Conservation (phyloP, 495 filamentous ascomycete genomes). For the Podospora australis region DNA sequence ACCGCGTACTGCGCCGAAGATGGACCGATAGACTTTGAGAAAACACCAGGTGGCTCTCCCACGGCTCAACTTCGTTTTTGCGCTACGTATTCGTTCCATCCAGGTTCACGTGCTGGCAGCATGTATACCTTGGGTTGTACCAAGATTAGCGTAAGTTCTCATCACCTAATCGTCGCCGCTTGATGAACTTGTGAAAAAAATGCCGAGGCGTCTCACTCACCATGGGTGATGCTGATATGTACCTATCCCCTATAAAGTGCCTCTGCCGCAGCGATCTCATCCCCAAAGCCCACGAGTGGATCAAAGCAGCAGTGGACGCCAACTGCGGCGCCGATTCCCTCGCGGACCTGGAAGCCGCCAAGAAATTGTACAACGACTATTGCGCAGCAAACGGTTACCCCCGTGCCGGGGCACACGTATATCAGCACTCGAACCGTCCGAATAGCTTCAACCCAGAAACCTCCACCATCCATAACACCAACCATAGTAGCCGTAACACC, state of each 20-base stretch:
- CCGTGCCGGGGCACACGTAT: not conserved
- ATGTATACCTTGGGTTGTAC: not conserved
- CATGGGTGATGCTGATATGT: too few species aligned
- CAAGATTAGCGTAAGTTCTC: not conserved
- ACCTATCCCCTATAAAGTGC: not conserved
- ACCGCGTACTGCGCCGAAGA: not conserved
- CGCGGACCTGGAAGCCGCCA: not conserved
- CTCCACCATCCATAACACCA: too few species aligned
- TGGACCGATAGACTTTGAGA: not conserved
- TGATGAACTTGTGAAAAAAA: too few species aligned
- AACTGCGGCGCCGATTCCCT: not conserved
- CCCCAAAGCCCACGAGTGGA: not conserved
- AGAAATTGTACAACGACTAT: not conserved
- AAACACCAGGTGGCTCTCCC: not conserved
- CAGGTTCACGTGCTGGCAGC: not conserved
- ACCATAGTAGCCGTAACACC: too few species aligned
- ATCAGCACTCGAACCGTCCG: not conserved
- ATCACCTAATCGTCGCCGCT: not conserved
- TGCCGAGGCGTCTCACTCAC: too few species aligned
- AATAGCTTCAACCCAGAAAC: too few species aligned
- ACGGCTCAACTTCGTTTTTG: not conserved
- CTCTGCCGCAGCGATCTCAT: not conserved
- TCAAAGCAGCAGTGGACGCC: not conserved
- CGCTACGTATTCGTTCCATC: not conserved
- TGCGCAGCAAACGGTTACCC: not conserved